Evolutionary conservation across 768 basidiomycete species (phyloP).

Genomic region (Russula vinacea): DNA sequence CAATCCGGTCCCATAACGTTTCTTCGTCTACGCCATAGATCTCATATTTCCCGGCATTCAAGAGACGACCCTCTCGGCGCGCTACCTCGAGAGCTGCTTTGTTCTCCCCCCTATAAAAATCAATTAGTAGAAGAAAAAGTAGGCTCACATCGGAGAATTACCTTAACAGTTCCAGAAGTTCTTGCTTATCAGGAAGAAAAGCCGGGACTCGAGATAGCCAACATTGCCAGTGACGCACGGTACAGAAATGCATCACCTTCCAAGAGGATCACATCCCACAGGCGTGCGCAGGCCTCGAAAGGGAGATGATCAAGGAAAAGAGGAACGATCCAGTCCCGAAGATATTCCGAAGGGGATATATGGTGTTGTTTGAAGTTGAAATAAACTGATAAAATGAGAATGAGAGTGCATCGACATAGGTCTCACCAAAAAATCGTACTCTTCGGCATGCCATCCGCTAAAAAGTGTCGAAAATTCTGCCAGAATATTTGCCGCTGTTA

Average conservation of each 20-base stretch:
- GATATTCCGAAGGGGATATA: conserved; percentile 79
- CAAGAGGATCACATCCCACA: conserved; percentile 85
- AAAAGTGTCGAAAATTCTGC: conserved; percentile 88
- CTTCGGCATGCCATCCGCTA: conserved; percentile 93
- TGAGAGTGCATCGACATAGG: conserved; percentile 5
- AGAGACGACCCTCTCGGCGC: conserved; percentile 57
- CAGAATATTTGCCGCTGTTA: neutral
- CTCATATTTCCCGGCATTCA: conserved; percentile 76
- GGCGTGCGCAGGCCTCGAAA: conserved; percentile 82
- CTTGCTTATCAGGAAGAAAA: conserved; percentile 82
- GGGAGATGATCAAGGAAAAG: conserved; percentile 85
- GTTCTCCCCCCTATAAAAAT: conserved; percentile 62
- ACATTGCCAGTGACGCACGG: conserved; percentile 75
- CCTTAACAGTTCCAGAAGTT: conserved; percentile 76
- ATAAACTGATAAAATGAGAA: conserved; percentile 55
- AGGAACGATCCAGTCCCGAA: conserved; percentile 77
- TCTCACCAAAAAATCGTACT: conserved; percentile 46
- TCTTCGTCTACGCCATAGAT: conserved; percentile 87
- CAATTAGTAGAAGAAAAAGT: conserved; percentile 10
- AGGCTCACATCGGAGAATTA: conserved; percentile 34
- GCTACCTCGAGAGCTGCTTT: conserved; percentile 82
- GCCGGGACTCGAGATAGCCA: conserved; percentile 80
- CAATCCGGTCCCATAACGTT: conserved; percentile 76
- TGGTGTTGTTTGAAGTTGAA: conserved; percentile 95
- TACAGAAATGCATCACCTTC: conserved; percentile 91